Base-by-base conservation (phyloP, 352 stramenopile genomes). In the Pythium plurisporium region DNA sequence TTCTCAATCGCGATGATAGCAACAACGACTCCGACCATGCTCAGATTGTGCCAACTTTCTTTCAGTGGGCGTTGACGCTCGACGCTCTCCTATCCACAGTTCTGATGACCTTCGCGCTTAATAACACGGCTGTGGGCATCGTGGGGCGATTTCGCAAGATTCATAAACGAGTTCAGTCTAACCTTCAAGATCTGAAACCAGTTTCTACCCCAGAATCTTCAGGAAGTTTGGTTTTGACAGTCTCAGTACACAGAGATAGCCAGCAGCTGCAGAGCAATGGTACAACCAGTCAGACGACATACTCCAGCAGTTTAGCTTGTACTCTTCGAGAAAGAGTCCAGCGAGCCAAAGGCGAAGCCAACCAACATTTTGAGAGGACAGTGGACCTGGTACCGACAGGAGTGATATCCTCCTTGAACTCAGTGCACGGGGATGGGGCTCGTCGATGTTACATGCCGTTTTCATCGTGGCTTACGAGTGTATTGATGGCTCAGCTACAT, bases 401-500 rank as follows among this genome's bases (percentile, higher is more conserved):
- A 40, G n/a, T 19, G 42, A 47, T 27, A 40, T 38, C 19, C 0
- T 11, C n/a, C 33, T 34, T 34, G 4, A 45, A 20, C 2, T 14
- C 17, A 45, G 22, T 3, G 17, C 10, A 10, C 22, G 25, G 22
- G 4, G 25, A 27, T 34, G 1, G 26, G 11, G 11, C 25, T 2
- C 20, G 19, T 19, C 61, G 41, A 23, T 52, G 50, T 17, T 62
- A 58, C 26, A 15, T 69, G 34, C 23, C 62, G 14, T 69, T 69
- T 49, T 25, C 26, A 7, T 64, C 55, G 37, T 69, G 62, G 62
- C 42, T 69, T 4, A n/a, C 8, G 2, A 40, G 43, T 34, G 38
- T 29, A 0, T 41, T 62, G 12, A 27, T 27, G 42, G 25, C 37
- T 23, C 49, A 29, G 29, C 48, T 44, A 31, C 41, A 54, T n/a